Evolutionary conservation across 169 alveolate species (phyloP).

Genomic region (Cryptosporidium felis): DNA sequence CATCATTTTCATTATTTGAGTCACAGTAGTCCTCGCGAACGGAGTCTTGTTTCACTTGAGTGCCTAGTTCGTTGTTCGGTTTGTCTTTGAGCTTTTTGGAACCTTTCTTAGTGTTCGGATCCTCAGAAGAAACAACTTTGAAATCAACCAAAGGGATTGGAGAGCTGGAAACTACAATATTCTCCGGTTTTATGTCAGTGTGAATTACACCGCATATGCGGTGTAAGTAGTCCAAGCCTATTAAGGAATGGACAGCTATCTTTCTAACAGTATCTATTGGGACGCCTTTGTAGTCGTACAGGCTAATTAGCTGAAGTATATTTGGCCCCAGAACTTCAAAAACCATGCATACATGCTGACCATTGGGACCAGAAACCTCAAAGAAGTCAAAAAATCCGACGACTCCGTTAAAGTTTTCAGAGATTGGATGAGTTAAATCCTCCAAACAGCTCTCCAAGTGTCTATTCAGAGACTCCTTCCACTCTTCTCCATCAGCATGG

Average conservation of each 20-base stretch:
- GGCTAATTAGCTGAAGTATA: slow-evolving; percentile 93
- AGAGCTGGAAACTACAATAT: slow-evolving; percentile 84
- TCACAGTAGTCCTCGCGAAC: slow-evolving; percentile 74
- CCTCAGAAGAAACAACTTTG: slow-evolving; percentile 67
- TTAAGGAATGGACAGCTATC: slow-evolving; percentile 94
- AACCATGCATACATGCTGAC: slow-evolving; percentile 97
- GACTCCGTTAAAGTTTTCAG: slow-evolving; percentile 82
- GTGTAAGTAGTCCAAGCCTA: slow-evolving; percentile 97
- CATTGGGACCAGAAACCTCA: slow-evolving; percentile 95
- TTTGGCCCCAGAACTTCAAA: slow-evolving; percentile 98
- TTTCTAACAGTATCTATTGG: slow-evolving; percentile 93
- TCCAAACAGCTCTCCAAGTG: slow-evolving; percentile 7
- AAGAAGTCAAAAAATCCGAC: slow-evolving; percentile 94
- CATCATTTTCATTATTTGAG: slow-evolving; percentile 72
- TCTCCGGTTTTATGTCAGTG: slow-evolving; percentile 99
- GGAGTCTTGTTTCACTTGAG: slow-evolving; percentile 63
- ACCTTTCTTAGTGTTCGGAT: slow-evolving; percentile 65
- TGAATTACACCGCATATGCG: slow-evolving; percentile 96
- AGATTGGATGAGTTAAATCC: slow-evolving; percentile 26
- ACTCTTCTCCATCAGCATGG: slow-evolving; percentile 75
- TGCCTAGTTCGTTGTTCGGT: neutral
- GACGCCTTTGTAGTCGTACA: slow-evolving; percentile 94
- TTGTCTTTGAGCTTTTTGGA: neutral
- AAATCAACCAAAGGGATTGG: slow-evolving; percentile 47
- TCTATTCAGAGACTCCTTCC: slow-evolving; percentile 77